Evolutionary conservation across 2,329 filamentous ascomycete species (phyloP), one percentile per base, ranked within the genome.

Genomic region (Colletotrichum karsti): DNA sequence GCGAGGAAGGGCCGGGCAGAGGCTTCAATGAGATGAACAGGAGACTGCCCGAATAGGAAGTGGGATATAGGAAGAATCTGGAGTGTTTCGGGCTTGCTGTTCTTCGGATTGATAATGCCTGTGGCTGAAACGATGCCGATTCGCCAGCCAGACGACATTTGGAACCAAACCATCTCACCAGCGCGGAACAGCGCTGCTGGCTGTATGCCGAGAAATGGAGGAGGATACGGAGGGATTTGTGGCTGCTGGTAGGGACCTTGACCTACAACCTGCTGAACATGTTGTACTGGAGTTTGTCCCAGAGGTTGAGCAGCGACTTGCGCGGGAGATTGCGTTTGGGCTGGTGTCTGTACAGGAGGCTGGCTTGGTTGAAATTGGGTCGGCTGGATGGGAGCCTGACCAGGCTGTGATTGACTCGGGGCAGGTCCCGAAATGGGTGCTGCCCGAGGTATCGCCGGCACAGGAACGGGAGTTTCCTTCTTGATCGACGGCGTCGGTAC

Each of bases 131-230:
- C 79, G 55, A 87, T 74, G 5, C 84, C 85, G 0, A 87, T 76
- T 35, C 84, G 82, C 83, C 85, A 87, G 1, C 82, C 81, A 22
- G 76, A 79, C 7, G 78, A 78, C 24, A 83, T 83, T 69, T 82
- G 80, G 64, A 80, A 87, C 85, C 85, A 87, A 6, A 86, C 82
- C 15, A 86, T 75, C 69, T 87, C 85, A 41, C 85, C 85, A 2
- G 78, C 75, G 57, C 84, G 81, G 70, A 85, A 87, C 8, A 86
- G 77, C 70, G 64, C 75, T 71, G 51, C n/a, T 4, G 64, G 59
- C 65, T 54, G 24, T 67, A 71, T 24, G 56, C 67, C 28, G 35
- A 56, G 42, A 10, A 64, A 20, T 46, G 67, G 58, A 5, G 58
- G 51, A n/a, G 72, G 44, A 10, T 59, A 41, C 8, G 72, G 72